These are phyloP conservation scores for Stephanodiscus triporus DNA, from an alignment of 108 stramenopile genomes.

Conservation along the genomic window DNA sequence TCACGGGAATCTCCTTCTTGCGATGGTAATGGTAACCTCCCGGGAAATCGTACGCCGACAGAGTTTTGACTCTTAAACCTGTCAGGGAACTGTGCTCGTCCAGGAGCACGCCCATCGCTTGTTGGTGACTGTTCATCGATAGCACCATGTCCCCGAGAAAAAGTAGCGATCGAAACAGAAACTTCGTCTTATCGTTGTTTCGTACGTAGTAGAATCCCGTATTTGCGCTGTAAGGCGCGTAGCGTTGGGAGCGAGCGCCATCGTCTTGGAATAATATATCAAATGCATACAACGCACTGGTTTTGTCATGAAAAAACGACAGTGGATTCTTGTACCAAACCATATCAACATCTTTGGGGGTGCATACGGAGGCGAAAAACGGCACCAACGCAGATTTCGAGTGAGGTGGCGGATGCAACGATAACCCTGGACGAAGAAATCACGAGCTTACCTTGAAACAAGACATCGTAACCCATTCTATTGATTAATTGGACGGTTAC, in stretches of 20 bases:
- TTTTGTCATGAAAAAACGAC: constrained; percentile 57
- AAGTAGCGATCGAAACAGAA: constrained; percentile 71
- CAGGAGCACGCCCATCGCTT: constrained; percentile 69
- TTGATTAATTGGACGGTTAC: constrained; percentile 61
- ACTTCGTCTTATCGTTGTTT: constrained; percentile 69
- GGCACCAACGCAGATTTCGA: no score
- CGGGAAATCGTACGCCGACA: constrained; percentile 49
- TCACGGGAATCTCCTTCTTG: constrained; percentile 50
- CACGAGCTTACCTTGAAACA: constrained; percentile 78
- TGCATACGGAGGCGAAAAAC: neutral
- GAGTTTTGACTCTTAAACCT: constrained; percentile 74
- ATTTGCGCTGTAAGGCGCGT: constrained; percentile 75
- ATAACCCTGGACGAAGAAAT: neutral
- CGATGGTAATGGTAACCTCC: constrained; percentile 57
- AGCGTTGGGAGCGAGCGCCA: constrained; percentile 69
- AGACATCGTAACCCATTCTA: constrained; percentile 55
- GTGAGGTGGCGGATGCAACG: neutral
- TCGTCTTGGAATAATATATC: constrained; percentile 93
- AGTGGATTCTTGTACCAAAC: constrained; percentile 67
- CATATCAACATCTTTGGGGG: constrained; percentile 28
- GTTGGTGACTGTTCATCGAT: constrained; percentile 72
- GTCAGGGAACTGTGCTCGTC: constrained; percentile 73
- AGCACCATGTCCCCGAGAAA: constrained; percentile 71
- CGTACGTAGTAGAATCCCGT: constrained; percentile 91
- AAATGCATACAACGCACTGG: constrained; percentile 47